Evolutionary conservation across 192 early-diverging fungal species (phyloP), one percentile per base, ranked within the genome.

Genomic region (Coemansia sp.): DNA sequence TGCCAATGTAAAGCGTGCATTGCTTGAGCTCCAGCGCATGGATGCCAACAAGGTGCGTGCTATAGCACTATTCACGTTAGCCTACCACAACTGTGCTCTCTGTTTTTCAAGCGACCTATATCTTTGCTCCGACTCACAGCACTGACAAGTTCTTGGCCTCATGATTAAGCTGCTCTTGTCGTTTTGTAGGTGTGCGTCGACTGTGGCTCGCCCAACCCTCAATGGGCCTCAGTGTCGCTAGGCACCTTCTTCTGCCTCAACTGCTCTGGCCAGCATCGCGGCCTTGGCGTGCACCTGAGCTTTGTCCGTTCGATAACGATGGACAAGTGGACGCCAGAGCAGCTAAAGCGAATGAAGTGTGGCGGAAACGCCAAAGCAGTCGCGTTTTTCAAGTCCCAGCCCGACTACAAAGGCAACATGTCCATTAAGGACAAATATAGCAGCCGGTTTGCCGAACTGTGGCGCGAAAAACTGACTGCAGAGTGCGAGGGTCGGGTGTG

Each of bases 291-390:
- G 31, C 88, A 90, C 61, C 79, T 90, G 71, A 91, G 90, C 77
- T 99, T 99, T 88, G 97, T 99, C 46, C 90, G 97, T n/a, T 99
- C 97, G 3, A 92, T 99, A 63, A 91, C 91, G 5, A 99, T 99
- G 97, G 97, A 99, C 81, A 92, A 92, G 70, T 99, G 96, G 96
- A 90, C 87, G 40, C 89, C 93, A 32, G 95, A 98, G 78, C 97
- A 99, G 77, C 80, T 94, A 61, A 95, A 92, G 74, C 90, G 95
- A 61, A 99, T 99, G 96, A 84, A 90, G 83, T 72, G 88, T 48
- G 97, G 95, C 69, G 97, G 97, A 12, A 99, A 99, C 76, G 77
- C 84, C 48, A 91, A 91, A 63, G 93, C 93, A 17, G 85, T 87
- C 51, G 88, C 88, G 31, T 99, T 97, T 76, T 98, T 97, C 80